Evolutionary conservation across 2,329 filamentous ascomycete genomes (phyloP), one percentile per base, ranked within the genome.

Genomic region (Shiraia sp.): DNA sequence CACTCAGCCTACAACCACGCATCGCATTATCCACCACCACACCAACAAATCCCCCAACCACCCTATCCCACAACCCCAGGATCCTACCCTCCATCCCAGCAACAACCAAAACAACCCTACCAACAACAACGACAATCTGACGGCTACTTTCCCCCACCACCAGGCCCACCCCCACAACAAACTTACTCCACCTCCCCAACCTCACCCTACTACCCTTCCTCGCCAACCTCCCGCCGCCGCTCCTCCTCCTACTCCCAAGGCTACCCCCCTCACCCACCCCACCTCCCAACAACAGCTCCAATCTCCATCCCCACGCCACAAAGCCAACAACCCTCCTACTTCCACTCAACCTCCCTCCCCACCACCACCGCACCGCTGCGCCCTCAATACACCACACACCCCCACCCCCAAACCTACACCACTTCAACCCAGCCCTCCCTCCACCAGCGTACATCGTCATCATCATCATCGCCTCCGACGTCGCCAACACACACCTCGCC

Each of bases 1-100:
- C 47, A 43, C 30, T 55, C 45, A 3, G 49, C 43, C 16, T 49
- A 53, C 27, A 19, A 49, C 10, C 49, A 46, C 29, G 35, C 48
- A 36, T 26, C 26, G 9, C 47, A 50, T 9, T 49, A 53, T 35
- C 42, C 36, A 24, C 43, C 40, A 35, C 29, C 39, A 15, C 46
- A 37, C 16, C 50, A 41, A 26, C 46, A 41, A 14, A 39, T 39
- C 16, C 37, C 25, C 26, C 38, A 47, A 25, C 28, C 27, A 26
- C 42, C 37, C 24, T 47, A 51, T 27, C 47, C 45, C 12, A 39
- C 35, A 31, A 42, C 44, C 23, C 33, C 28, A 36, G 40, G 19
- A 35, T 43, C 40, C 3, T 41, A 40, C 14, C 43, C 42, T 27
- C 32, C 34, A 26, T 24, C 47, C 17, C 51, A 55, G 23, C 47